Percentiles rank a stretch among this genome's conserved stretches.
Evolutionary conservation across 352 stramenopile genomes (phyloP).

Genomic region (Phytophthora aleatoria): DNA sequence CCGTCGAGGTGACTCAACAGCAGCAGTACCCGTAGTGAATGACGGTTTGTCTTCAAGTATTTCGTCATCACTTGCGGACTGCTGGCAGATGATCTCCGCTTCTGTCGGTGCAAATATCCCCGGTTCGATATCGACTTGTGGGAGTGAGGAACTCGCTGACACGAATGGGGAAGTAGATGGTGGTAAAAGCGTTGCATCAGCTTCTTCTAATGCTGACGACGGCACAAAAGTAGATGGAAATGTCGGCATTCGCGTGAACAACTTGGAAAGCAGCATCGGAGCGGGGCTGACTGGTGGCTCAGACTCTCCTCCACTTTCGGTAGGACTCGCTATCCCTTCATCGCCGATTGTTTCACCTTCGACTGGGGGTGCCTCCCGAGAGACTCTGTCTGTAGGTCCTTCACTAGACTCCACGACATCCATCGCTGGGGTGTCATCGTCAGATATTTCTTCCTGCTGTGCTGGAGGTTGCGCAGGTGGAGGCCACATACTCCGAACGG

Average conservation of each 20-base stretch:
- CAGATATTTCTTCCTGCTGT: slow-evolving; percentile 1
- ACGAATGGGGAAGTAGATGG: slow-evolving; percentile 1
- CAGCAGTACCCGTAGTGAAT: not conserved
- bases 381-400: slow-evolving; percentile 3
- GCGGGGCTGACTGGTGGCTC: not conserved
- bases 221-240: not conserved
- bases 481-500: slow-evolving; percentile 13
- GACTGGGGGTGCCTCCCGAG: not conserved
- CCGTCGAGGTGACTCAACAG: not conserved
- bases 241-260: slow-evolving; percentile 19
- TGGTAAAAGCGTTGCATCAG: not conserved
- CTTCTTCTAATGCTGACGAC: slow-evolving; percentile 1
- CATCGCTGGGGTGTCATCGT: not conserved
- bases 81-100: not conserved
- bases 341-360: slow-evolving; percentile 5
- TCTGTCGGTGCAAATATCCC: slow-evolving; percentile 7
- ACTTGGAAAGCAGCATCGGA: slow-evolving; percentile 20
- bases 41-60: slow-evolving; percentile 9
- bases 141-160: not conserved
- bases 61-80: slow-evolving; percentile 3
- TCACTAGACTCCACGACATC: not conserved
- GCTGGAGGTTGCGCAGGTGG: not conserved
- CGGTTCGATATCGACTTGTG: not conserved
- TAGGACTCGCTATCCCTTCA: not conserved
- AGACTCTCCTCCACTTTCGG: slow-evolving; percentile 2